Base-by-base conservation (phyloP, 768 basidiomycete species). In the Tephrocybe sp. region DNA sequence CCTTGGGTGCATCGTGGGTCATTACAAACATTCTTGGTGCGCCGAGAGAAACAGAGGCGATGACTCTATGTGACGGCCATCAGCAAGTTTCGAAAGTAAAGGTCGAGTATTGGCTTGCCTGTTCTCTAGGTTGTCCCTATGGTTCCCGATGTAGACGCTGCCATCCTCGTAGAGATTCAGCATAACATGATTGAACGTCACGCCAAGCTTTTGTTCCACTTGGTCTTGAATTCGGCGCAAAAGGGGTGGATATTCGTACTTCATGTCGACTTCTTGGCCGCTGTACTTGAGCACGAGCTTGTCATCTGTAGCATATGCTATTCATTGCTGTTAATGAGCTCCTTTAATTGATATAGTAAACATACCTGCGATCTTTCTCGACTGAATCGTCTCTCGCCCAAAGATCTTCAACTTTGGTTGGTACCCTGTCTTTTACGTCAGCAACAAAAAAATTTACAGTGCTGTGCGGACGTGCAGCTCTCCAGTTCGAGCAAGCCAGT, bases 111-210 rank as follows among this genome's bases (percentile, higher is more conserved):
- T 11, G 5, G 34, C 57, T 25, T 30, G 60, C 63, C 56, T 60
- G 36, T 68, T 63, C 49, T 66, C 63, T 8, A 63, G 13, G 24
- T 62, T 61, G 43, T 68, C 66, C 9, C 64, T 49, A 51, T 68
- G 66, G 25, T 63, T 68, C 5, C 66, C 66, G 18, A 68, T 68
- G 24, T 65, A 68, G 4, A 68, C 55, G 13, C 36, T 51, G 0
- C 66, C 66, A 27, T 68, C 57, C 38, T 68, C 63, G 41, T 68
- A 68, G 1, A 63, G 43, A 35, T 66, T 66, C 37, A 68, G 35
- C 58, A 68, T 52, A 41, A 68, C 66, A 39, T 68, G 66, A 40
- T 68, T 66, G 50, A 68, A 68, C 18, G 44, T 58, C 12, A 68
- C 61, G 0, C 66, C 63, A 1, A 68, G 58, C 12, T 49, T 43